Evolutionary conservation across 768 basidiomycete genomes (phyloP).

Genomic region (Melanogaster broomeanus): DNA sequence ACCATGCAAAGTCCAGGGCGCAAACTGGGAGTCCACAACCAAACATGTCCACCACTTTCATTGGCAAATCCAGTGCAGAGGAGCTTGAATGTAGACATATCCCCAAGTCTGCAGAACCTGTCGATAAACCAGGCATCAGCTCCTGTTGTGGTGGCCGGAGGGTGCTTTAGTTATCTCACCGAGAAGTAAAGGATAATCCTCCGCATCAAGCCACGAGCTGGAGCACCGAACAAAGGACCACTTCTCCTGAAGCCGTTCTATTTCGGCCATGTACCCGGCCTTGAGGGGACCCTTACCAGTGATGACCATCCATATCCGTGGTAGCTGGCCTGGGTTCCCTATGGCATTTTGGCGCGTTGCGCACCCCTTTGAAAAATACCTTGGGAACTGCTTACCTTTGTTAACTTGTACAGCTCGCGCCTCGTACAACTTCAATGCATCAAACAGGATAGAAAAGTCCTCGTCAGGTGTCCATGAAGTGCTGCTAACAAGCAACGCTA

Average conservation of each 20-base stretch:
- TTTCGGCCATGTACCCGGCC: slow-evolving; percentile 69
- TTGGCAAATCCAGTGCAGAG: slow-evolving; percentile 89
- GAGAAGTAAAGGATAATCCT: slow-evolving; percentile 86
- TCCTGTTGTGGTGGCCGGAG: background rate
- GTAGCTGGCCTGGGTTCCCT: slow-evolving; percentile 43
- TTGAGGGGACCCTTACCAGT: slow-evolving; percentile 89
- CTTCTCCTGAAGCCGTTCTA: slow-evolving; percentile 52
- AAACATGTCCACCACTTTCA: slow-evolving; percentile 99
- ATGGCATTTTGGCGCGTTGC: background rate
- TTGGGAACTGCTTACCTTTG: slow-evolving; percentile 5
- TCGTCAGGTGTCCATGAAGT: slow-evolving; percentile 99
- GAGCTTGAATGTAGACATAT: slow-evolving; percentile 90
- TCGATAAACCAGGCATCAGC: background rate
- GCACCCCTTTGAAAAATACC: background rate
- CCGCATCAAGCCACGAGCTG: slow-evolving; percentile 85
- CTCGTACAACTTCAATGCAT: slow-evolving; percentile 75
- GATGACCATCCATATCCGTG: slow-evolving; percentile 79
- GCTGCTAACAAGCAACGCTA: slow-evolving; percentile 85
- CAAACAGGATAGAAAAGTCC: slow-evolving; percentile 83
- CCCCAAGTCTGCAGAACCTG: slow-evolving; percentile 90
- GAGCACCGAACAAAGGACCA: slow-evolving; percentile 83
- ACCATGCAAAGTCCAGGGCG: slow-evolving; percentile 87
- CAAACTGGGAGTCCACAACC: slow-evolving; percentile 95
- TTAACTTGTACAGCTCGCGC: slow-evolving; percentile 43
- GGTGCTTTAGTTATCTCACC: slow-evolving; percentile 45